These are phyloP conservation scores for Lecanoromycetidae sp. DNA, from an alignment of 2,329 filamentous ascomycete species.

Conservation along the genomic window DNA sequence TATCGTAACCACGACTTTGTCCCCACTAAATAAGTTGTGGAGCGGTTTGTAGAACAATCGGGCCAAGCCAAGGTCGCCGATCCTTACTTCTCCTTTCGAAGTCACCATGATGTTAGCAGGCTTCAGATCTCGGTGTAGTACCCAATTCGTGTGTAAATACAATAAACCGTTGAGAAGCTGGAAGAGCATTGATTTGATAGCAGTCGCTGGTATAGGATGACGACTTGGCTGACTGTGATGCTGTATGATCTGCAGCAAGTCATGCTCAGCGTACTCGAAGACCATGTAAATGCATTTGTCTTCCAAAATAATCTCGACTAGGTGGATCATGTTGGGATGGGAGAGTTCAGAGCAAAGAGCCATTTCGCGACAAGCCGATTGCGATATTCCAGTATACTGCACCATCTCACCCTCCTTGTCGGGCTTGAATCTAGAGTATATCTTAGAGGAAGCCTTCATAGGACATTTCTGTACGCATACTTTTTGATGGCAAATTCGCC, in stretches of 20 bases:
- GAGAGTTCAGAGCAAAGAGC: conserved; percentile 84
- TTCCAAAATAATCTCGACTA: conserved; percentile 92
- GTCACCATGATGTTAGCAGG: conserved; percentile 99
- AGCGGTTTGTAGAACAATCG: conserved; percentile 89
- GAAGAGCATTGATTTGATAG: conserved; percentile 88
- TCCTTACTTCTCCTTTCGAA: conserved; percentile 76
- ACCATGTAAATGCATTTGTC: conserved; percentile 99
- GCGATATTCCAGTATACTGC: conserved; percentile 93
- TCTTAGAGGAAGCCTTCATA: not conserved
- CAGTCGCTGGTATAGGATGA: conserved; percentile 75
- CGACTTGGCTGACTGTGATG: conserved; percentile 85
- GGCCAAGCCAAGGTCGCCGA: conserved; percentile 85
- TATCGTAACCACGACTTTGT: conserved; percentile 97
- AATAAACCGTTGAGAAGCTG: conserved; percentile 90
- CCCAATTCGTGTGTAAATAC: conserved; percentile 94
- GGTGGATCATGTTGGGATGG: conserved; percentile 77
- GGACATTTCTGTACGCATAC: conserved; percentile 30
- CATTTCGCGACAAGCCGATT: conserved; percentile 96
- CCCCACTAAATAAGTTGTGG: conserved; percentile 79
- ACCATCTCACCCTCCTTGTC: conserved; percentile 95
- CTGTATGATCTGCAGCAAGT: conserved; percentile 93
- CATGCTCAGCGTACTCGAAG: conserved; percentile 96
- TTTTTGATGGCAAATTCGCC: conserved; percentile 98
- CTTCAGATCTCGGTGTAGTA: conserved; percentile 91
- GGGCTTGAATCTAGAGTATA: conserved; percentile 59